These are phyloP conservation scores for Leccinum griseonigrum DNA, from an alignment of 1,284 basidiomycete genomes.

Conservation along the genomic window DNA sequence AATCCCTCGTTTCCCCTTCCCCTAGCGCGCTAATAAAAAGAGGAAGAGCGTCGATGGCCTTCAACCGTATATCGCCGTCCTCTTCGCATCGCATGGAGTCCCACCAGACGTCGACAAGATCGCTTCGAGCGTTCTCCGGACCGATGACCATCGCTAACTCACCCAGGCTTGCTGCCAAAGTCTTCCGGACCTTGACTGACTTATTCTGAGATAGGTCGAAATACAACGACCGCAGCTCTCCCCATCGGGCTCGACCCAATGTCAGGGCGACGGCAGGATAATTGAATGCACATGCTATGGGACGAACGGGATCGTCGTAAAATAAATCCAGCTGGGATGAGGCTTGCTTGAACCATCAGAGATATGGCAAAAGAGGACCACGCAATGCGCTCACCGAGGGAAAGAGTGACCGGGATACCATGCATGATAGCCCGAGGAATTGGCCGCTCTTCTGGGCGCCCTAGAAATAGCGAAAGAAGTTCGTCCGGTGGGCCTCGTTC, in stretches of 20 bases:
- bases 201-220: constrained; percentile 58
- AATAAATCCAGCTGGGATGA: constrained; percentile 40
- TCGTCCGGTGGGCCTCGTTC: constrained; percentile 74
- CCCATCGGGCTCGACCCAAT: constrained; percentile 77
- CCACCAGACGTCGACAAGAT: constrained; percentile 78
- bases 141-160: constrained; percentile 89
- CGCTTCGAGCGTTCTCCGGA: constrained; percentile 60
- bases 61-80: constrained; percentile 69
- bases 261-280: constrained; percentile 90
- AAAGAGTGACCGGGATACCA: constrained; percentile 7
- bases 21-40: constrained; percentile 59
- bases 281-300: constrained; percentile 91
- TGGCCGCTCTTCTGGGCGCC: constrained; percentile 43
- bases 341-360: constrained; percentile 20
- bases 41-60: constrained; percentile 63
- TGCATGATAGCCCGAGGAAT: constrained; percentile 24
- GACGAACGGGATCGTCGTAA: constrained; percentile 64
- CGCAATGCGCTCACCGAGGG: constrained; percentile 19
- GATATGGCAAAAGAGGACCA: background rate
- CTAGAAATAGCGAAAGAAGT: constrained; percentile 78
- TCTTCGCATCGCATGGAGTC: constrained; percentile 53
- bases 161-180: constrained; percentile 85
- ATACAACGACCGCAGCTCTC: constrained; percentile 72
- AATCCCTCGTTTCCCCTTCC: constrained; percentile 42
- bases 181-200: constrained; percentile 65